phyloP scores from a whole-genome alignment of 164 flowering plant species.

The Vitis vinifera region DNA sequence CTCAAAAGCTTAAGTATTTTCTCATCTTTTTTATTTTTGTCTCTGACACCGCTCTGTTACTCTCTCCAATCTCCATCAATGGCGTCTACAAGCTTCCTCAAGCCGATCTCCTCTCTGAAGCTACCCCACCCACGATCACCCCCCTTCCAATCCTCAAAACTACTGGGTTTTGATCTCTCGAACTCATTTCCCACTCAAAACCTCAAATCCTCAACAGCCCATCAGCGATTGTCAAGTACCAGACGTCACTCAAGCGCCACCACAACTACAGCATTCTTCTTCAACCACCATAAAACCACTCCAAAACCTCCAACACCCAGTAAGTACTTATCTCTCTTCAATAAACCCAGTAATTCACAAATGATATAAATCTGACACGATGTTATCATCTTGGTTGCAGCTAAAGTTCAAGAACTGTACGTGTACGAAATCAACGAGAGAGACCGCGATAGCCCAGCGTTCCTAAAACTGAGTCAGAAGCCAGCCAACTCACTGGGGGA shows the following conservation, averaged over 20 bases:
- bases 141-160: constrained; percentile 9
- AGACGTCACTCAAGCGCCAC: constrained; percentile 14
- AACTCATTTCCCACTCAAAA: neutral
- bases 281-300: constrained; percentile 7
- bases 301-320: constrained; percentile 27
- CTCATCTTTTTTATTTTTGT: neutral
- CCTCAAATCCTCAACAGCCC: constrained; percentile 19
- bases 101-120: constrained; percentile 24
- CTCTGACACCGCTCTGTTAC: neutral
- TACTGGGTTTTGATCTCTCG: constrained; percentile 9
- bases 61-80: constrained; percentile 13
- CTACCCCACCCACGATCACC: constrained; percentile 13
- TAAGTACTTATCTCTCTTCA: constrained; percentile 7
- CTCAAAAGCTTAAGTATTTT: neutral
- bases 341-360: neutral
- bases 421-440: constrained; percentile 76
- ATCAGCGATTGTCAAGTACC: constrained; percentile 4
- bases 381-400: constrained; percentile 12
- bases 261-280: constrained; percentile 30
- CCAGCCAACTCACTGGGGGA: constrained; percentile 56
- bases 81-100: constrained; percentile 33
- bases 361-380: neutral
- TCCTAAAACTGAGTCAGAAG: constrained; percentile 55
- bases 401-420: constrained; percentile 51
- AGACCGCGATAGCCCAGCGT: constrained; percentile 72